Evolutionary conservation across 2,329 filamentous ascomycete species (phyloP).

Genomic region (Tolypocladium tropicale): DNA sequence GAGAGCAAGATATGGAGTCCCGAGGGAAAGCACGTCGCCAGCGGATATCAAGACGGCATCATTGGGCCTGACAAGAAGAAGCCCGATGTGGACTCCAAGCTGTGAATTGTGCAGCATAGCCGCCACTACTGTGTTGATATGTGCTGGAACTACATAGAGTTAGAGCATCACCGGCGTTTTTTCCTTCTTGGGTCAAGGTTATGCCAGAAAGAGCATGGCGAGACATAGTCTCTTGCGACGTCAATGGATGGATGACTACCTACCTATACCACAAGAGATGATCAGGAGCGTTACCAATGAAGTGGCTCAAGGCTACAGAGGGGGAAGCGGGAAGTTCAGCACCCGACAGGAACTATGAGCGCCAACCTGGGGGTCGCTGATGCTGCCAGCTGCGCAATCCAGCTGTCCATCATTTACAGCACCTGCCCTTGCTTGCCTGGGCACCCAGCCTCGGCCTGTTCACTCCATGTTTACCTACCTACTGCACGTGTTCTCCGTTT

Average conservation of each 20-base stretch:
- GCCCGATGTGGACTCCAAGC: constrained; percentile 10
- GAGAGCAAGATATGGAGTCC: constrained; percentile 45
- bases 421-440: background rate
- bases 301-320: too few species aligned
- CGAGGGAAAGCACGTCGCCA: constrained; percentile 39
- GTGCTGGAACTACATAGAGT: background rate
- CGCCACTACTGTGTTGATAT: background rate
- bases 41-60: constrained; percentile 44
- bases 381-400: background rate
- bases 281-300: too few species aligned
- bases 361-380: background rate
- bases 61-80: constrained; percentile 16
- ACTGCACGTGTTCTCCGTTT: background rate
- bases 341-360: background rate
- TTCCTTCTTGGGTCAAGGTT: background rate
- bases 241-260: too few species aligned
- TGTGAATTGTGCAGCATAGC: constrained; percentile 8
- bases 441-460: too few species aligned
- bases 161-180: background rate
- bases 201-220: background rate
- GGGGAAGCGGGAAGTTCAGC: background rate
- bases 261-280: too few species aligned
- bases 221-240: too few species aligned
- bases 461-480: background rate
- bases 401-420: background rate